These are phyloP conservation scores for Antarctomyces pellizariae DNA, from an alignment of 495 filamentous ascomycete genomes.

Conservation along the genomic window DNA sequence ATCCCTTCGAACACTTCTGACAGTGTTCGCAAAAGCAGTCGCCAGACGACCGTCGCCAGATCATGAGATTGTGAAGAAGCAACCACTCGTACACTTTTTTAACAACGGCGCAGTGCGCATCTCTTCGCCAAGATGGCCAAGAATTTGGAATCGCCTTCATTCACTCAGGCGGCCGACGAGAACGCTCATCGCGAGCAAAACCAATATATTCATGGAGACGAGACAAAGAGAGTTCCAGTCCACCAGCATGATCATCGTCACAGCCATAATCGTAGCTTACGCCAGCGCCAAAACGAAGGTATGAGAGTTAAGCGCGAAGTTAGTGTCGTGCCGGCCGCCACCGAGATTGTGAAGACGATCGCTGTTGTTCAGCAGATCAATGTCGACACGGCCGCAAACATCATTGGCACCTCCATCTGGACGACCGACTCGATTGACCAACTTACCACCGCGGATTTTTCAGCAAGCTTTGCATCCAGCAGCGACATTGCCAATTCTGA, in stretches of 20 bases:
- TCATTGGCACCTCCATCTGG: conserved; percentile 16
- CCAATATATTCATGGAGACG: conserved; percentile 3
- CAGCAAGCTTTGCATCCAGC: too few species aligned
- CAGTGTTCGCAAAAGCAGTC: too few species aligned
- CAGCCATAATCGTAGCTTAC: neutral
- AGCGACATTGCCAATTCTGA: too few species aligned
- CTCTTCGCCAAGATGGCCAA: neutral
- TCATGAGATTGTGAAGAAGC: too few species aligned
- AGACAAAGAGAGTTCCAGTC: conserved; percentile 3
- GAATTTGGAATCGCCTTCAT: neutral
- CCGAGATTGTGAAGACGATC: conserved; percentile 22
- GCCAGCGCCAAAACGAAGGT: neutral
- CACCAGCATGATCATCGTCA: conserved; percentile 1
- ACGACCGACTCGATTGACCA: too few species aligned
- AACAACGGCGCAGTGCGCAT: too few species aligned
- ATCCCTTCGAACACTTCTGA: too few species aligned
- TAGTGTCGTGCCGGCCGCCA: conserved; percentile 10
- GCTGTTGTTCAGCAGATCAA: conserved; percentile 26
- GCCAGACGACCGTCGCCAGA: too few species aligned
- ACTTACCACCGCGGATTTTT: too few species aligned
- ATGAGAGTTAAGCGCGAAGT: neutral
- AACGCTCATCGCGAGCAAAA: conserved; percentile 12
- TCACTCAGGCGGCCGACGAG: conserved; percentile 3
- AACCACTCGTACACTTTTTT: too few species aligned
- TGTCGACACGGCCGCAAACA: conserved; percentile 16